phyloP scores from a whole-genome alignment of 495 filamentous ascomycete species.

The Geoglossum glabrum region DNA sequence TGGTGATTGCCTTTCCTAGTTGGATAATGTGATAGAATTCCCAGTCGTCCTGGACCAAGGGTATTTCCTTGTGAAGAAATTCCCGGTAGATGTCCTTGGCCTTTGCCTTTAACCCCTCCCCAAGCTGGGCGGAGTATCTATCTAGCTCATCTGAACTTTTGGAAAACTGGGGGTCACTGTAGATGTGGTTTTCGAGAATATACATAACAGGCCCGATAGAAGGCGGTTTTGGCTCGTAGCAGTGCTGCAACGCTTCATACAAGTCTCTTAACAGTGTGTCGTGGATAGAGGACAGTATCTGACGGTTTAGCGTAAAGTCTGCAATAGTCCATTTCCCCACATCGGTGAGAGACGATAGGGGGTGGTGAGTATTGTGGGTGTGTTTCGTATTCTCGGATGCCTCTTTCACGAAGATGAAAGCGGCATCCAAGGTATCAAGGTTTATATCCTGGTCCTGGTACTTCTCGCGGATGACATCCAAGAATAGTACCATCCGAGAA shows the following conservation, averaged over 20 bases:
- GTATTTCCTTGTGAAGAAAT: slow-evolving; percentile 51
- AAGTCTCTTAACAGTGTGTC: slow-evolving; percentile 74
- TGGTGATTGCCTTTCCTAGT: slow-evolving; percentile 66
- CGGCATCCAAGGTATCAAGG: slow-evolving; percentile 59
- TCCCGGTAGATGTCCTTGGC: slow-evolving; percentile 54
- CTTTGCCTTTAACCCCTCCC: slow-evolving; percentile 48
- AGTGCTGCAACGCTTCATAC: slow-evolving; percentile 66
- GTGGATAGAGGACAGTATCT: slow-evolving; percentile 52
- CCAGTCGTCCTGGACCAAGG: slow-evolving; percentile 57
- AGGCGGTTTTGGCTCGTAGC: slow-evolving; percentile 73
- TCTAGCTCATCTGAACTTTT: slow-evolving; percentile 44
- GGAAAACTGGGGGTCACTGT: slow-evolving; percentile 54
- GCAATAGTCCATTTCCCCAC: slow-evolving; percentile 55
- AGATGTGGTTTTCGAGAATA: slow-evolving; percentile 66
- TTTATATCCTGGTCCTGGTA: slow-evolving; percentile 72
- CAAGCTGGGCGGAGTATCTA: slow-evolving; percentile 46
- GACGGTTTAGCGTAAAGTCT: slow-evolving; percentile 57
- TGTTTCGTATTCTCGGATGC: slow-evolving; percentile 36
- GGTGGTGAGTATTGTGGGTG: slow-evolving; percentile 28
- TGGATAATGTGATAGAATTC: slow-evolving; percentile 72
- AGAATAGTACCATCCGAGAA: slow-evolving; percentile 57
- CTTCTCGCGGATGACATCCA: slow-evolving; percentile 70
- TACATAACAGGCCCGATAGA: slow-evolving; percentile 60
- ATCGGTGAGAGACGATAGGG: slow-evolving; percentile 28
- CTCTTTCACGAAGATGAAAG: slow-evolving; percentile 65